Evolutionary conservation across 176 grass and related monocot species (phyloP).

Genomic region (Lolium perenne): DNA sequence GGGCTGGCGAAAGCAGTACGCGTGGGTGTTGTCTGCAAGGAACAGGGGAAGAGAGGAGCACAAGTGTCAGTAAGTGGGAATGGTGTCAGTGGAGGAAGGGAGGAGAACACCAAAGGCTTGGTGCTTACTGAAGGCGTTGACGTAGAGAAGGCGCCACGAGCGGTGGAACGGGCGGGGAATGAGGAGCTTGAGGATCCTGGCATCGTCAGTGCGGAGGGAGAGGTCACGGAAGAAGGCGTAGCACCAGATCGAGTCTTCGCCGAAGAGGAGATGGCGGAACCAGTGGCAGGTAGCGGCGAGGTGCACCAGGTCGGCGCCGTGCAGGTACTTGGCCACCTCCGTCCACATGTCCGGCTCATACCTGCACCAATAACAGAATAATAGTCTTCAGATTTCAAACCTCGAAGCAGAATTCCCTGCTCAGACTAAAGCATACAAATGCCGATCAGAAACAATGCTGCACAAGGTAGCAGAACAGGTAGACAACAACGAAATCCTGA

Average conservation of each 20-base stretch:
- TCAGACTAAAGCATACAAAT: neutral
- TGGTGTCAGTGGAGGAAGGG: constrained; percentile 8
- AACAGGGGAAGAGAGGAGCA: neutral
- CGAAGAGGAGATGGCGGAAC: constrained; percentile 65
- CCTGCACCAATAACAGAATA: constrained; percentile 47
- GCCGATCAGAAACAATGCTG: neutral
- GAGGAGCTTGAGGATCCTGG: neutral
- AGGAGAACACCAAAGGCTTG: neutral
- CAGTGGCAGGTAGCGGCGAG: constrained; percentile 63
- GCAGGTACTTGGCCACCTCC: constrained; percentile 86
- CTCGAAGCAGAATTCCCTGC: neutral
- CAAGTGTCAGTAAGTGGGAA: constrained; percentile 44
- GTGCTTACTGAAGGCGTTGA: constrained; percentile 65
- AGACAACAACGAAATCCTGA: neutral
- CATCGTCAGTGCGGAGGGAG: constrained; percentile 16
- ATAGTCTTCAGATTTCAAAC: constrained; percentile 21
- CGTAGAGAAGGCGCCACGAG: constrained; percentile 78
- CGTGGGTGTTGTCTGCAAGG: constrained; percentile 68
- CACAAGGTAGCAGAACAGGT: neutral
- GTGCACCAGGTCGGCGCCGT: constrained; percentile 68
- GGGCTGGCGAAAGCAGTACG: constrained; percentile 60
- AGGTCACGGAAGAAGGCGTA: constrained; percentile 85
- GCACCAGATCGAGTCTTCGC: constrained; percentile 82
- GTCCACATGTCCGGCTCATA: constrained; percentile 85
- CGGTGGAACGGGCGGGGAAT: constrained; percentile 49